phyloP scores from a whole-genome alignment of 345 rosid genomes.

The Euphorbia tirucalli region DNA sequence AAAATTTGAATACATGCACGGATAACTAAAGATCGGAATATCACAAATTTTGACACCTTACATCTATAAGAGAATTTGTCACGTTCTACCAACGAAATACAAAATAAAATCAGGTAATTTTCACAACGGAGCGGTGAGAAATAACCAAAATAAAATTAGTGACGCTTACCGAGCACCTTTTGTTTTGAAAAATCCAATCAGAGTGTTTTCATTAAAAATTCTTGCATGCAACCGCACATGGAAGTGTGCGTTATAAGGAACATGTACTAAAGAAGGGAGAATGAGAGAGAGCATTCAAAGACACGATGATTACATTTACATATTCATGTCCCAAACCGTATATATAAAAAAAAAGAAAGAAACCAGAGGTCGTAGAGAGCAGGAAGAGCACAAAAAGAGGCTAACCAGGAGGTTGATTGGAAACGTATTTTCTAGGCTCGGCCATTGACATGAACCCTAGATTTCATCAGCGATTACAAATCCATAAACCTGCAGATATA shows the following conservation, averaged over 20 bases:
- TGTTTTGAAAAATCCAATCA: background rate
- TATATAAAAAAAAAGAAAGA: background rate
- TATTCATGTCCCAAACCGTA: too few relatives aligned
- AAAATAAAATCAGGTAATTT: background rate
- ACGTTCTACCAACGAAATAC: background rate
- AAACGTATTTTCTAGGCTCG: constrained; percentile 10
- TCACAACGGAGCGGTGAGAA: background rate
- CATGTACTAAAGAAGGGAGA: background rate
- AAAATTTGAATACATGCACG: background rate
- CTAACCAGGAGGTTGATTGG: constrained; percentile 10
- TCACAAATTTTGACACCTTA: background rate
- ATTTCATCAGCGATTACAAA: background rate
- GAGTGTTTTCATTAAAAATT: background rate
- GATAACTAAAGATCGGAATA: background rate
- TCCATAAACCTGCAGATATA: too few relatives aligned
- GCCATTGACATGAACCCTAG: constrained; percentile 9
- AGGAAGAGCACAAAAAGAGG: background rate
- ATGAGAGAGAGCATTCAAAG: background rate
- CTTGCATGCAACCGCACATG: background rate
- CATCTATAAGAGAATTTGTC: too few relatives aligned
- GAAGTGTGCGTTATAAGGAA: background rate
- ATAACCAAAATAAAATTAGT: background rate
- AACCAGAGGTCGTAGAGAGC: background rate
- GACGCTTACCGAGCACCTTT: background rate
- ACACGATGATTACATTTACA: too few relatives aligned